These are phyloP conservation scores for Westerdykella ornata DNA, from an alignment of 2,329 filamentous ascomycete genomes.

Conservation along the genomic window DNA sequence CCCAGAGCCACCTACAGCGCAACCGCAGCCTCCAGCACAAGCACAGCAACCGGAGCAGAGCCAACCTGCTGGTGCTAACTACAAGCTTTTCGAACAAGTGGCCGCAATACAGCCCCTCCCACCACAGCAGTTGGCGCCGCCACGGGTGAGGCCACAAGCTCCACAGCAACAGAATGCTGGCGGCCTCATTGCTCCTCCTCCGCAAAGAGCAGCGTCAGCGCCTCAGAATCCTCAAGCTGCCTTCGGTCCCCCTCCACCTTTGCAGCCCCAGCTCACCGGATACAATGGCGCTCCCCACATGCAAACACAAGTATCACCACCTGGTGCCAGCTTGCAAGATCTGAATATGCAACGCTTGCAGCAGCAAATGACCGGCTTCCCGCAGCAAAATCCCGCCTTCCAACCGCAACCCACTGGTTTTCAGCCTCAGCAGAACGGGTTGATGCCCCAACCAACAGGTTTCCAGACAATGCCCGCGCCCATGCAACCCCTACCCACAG, in stretches of 20 bases:
- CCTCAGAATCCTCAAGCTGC: constrained; percentile 69
- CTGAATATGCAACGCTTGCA: constrained; percentile 47
- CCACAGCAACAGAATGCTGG: constrained; percentile 56
- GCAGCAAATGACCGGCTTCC: constrained; percentile 38
- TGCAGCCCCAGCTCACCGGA: constrained; percentile 83
- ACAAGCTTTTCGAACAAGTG: constrained; percentile 25
- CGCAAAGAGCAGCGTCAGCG: constrained; percentile 75
- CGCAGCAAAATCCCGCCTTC: constrained; percentile 30
- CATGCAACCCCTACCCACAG: neutral
- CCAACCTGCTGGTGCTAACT: constrained; percentile 43
- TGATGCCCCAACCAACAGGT: constrained; percentile 37
- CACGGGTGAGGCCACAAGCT: constrained; percentile 63
- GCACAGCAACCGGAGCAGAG: constrained; percentile 39
- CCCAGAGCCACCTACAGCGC: constrained; percentile 35
- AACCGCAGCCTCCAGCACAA: constrained; percentile 30
- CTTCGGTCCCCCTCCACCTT: constrained; percentile 63
- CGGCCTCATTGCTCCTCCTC: constrained; percentile 68
- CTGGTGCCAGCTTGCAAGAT: constrained; percentile 71
- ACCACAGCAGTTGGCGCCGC: constrained; percentile 33
- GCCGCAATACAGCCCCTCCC: constrained; percentile 35
- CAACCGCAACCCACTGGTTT: constrained; percentile 24
- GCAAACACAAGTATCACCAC: constrained; percentile 59
- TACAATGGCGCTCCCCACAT: constrained; percentile 45
- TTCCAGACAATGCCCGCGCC: constrained; percentile 21
- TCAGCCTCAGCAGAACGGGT: constrained; percentile 25